These are phyloP conservation scores for Chalciporus chontae DNA, from an alignment of 768 basidiomycete species.

Conservation along the genomic window DNA sequence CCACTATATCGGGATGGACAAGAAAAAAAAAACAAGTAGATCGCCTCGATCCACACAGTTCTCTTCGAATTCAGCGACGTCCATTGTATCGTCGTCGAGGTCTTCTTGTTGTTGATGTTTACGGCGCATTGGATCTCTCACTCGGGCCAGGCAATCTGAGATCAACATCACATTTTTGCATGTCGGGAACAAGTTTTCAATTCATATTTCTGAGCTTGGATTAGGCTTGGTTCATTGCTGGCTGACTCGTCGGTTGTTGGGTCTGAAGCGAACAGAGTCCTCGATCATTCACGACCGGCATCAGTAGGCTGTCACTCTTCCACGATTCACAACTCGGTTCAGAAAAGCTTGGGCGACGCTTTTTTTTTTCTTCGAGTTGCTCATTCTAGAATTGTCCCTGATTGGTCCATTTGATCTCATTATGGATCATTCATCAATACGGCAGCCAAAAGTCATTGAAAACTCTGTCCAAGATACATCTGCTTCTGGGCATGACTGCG, in stretches of 20 bases:
- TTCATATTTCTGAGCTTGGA: not conserved
- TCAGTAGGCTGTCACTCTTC: not conserved
- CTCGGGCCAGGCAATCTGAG: not conserved
- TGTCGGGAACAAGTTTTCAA: not conserved
- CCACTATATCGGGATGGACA: not conserved
- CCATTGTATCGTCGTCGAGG: not conserved
- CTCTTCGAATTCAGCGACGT: not conserved
- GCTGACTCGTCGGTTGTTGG: not conserved
- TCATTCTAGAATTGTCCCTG: not conserved
- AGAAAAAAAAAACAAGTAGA: not conserved
- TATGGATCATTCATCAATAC: slow-evolving; percentile 1
- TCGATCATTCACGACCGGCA: not conserved
- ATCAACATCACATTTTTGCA: not conserved
- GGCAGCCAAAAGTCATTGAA: not conserved
- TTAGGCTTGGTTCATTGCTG: not conserved
- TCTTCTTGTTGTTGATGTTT: not conserved
- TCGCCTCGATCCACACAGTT: not conserved
- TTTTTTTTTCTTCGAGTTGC: not conserved
- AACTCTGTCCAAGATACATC: not conserved
- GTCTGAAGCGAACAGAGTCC: not conserved
- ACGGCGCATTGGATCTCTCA: not conserved
- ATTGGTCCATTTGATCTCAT: not conserved
- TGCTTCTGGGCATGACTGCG: not conserved
- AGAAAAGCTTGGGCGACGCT: not conserved
- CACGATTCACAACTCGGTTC: not conserved